Base-by-base conservation (phyloP, 2,329 filamentous ascomycete species). In the Fusarium aywerte region DNA sequence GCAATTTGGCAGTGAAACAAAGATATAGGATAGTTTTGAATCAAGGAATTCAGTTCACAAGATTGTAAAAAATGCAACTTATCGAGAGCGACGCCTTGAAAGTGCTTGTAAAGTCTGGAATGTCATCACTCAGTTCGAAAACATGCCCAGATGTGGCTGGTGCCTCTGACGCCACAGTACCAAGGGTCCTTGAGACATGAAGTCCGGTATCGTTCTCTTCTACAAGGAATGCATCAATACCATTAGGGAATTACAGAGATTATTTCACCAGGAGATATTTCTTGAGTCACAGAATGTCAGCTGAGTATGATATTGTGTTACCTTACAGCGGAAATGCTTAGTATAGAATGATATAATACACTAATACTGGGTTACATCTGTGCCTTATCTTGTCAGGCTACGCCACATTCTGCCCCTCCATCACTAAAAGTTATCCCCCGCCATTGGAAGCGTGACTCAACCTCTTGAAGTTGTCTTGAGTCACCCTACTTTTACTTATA, bases 391-490 rank as follows among this genome's bases (percentile, higher is more conserved):
- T 49, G 33, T 49, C 45, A 29, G 32, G 16, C 58, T 61, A 38
- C 23, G 58, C 58, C 58, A 61, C 58, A 40, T 58, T 66, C 59
- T 58, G 47, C 71, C 71, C 71, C 68, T 65, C 71, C 70, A 70
- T 63, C 32, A 52, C 57, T 62, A 62, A 65, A 65, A 66, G 61
- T 57, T 50, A 68, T 65, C 47, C 58, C 62, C 57, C 58, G 44
- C 59, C 56, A 45, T 58, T 32, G 43, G 42, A 58, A 50, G 57
- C 44, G 44, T 74, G 72, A 73, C 72, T 74, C 69, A 74, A 72
- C 62, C 65, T 73, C 59, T 16, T 55, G 59, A 58, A 68, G 42
- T 47, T 51, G 51, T 57, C 44, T 43, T 44, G 52, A 67, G 65
- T 63, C 70, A 68, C 48, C 27, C 58, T 66, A 68, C 56, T 50